Evolutionary conservation across 2,329 filamentous ascomycete genomes (phyloP).

Genomic region (Penicillium sclerotiorum): DNA sequence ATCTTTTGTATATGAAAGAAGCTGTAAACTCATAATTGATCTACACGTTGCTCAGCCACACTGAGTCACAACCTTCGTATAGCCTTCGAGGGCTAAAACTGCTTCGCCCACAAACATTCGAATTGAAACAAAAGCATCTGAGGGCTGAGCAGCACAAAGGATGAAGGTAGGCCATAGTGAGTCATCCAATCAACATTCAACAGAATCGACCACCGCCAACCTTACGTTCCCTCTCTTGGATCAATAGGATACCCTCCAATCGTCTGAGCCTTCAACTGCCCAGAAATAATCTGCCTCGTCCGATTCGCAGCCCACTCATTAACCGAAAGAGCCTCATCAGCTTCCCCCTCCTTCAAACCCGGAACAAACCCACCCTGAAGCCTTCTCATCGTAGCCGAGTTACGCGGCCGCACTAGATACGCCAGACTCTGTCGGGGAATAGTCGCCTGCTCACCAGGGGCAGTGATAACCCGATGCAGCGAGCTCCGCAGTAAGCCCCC

Average conservation of each 20-base stretch:
- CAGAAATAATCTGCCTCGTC: constrained; percentile 10
- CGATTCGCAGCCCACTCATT: constrained; percentile 15
- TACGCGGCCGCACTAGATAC: constrained; percentile 20
- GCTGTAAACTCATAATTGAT: too few relatives aligned
- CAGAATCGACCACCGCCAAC: too few relatives aligned
- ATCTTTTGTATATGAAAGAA: too few relatives aligned
- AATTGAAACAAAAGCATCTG: too few relatives aligned
- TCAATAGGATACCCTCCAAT: constrained; percentile 5
- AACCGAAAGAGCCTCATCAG: constrained; percentile 11
- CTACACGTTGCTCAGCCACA: too few relatives aligned
- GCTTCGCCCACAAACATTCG: too few relatives aligned
- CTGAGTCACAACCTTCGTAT: too few relatives aligned
- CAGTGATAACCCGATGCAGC: constrained; percentile 28
- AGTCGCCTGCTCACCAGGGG: constrained; percentile 24
- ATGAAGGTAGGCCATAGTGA: too few relatives aligned
- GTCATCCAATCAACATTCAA: too few relatives aligned
- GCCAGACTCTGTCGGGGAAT: constrained; percentile 20
- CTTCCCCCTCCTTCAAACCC: constrained; percentile 10
- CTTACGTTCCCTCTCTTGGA: too few relatives aligned
- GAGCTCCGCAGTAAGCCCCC: constrained; percentile 39
- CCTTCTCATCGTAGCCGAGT: constrained; percentile 16
- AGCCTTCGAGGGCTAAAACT: too few relatives aligned
- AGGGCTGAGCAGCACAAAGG: too few relatives aligned
- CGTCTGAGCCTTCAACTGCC: constrained; percentile 15
- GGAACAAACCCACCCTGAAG: constrained; percentile 15